These are phyloP conservation scores for Chlamydomonas reinhardtii DNA, from an alignment of 163 green algal genomes.

Conservation along the genomic window DNA sequence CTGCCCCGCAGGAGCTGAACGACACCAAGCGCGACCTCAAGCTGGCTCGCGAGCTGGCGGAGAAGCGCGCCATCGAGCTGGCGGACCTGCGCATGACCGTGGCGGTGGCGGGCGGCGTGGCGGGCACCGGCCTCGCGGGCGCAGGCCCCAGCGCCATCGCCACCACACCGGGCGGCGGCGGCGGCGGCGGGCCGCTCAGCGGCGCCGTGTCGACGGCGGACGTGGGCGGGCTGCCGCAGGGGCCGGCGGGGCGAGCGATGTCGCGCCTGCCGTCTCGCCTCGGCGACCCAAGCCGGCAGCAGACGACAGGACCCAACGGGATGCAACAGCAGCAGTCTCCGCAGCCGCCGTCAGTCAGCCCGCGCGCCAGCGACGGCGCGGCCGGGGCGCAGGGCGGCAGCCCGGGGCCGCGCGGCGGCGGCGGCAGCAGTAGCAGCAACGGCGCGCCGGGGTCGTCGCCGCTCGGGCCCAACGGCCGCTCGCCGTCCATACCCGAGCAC, in stretches of 20 bases:
- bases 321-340: too few species aligned
- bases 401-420: too few species aligned
- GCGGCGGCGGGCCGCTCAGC: not conserved
- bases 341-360: too few species aligned
- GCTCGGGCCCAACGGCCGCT: too few species aligned
- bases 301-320: not conserved
- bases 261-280: conserved; percentile 27
- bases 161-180: not conserved
- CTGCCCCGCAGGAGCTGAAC: conserved; percentile 46
- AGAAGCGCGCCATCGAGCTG: conserved; percentile 42
- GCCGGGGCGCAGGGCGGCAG: too few species aligned
- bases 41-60: conserved; percentile 7
- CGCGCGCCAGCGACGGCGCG: too few species aligned
- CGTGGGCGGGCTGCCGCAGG: not conserved
- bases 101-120: conserved; percentile 21
- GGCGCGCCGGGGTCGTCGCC: too few species aligned
- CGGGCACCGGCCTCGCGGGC: not conserved
- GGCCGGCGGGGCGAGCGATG: conserved; percentile 24
- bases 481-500: not conserved
- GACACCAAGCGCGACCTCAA: conserved; percentile 52
- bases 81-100: conserved; percentile 41
- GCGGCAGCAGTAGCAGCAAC: too few species aligned
- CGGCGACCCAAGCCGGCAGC: not conserved
- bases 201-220: not conserved
- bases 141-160: not conserved